Evolutionary conservation across 345 rosid species (phyloP).

Genomic region (Rhodamnia argentea): DNA sequence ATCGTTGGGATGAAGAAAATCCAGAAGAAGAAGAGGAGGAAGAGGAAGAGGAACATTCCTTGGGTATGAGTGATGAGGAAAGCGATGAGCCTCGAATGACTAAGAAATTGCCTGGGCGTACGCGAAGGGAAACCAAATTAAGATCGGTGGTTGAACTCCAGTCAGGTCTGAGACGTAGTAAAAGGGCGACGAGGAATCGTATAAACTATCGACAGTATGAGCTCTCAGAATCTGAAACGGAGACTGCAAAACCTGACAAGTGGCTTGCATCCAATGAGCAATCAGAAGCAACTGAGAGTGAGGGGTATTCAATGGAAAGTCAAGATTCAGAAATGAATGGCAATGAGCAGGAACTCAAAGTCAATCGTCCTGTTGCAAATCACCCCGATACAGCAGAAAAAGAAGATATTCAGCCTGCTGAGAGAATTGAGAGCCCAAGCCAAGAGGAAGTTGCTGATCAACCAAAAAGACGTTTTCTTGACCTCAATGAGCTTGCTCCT

Average conservation of each 20-base stretch:
- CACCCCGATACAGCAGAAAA: constrained; percentile 23
- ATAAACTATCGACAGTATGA: constrained; percentile 77
- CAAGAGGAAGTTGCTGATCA: constrained; percentile 50
- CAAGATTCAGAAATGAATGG: constrained; percentile 47
- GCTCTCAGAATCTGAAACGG: constrained; percentile 79
- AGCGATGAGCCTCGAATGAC: constrained; percentile 63
- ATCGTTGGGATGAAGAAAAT: constrained; percentile 81
- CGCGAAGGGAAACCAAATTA: constrained; percentile 63
- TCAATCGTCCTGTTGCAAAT: constrained; percentile 31
- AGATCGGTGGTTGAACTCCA: constrained; percentile 65
- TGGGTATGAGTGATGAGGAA: constrained; percentile 56
- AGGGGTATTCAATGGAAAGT: constrained; percentile 46
- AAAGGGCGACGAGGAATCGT: constrained; percentile 66
- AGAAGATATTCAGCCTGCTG: constrained; percentile 32
- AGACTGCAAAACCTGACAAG: constrained; percentile 40
- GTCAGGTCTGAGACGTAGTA: constrained; percentile 93
- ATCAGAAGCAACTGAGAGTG: constrained; percentile 55
- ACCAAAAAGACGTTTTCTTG: constrained; percentile 63
- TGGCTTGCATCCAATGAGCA: constrained; percentile 45
- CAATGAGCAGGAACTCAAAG: constrained; percentile 40
- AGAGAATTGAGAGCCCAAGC: constrained; percentile 19
- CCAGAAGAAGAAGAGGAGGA: constrained; percentile 77
- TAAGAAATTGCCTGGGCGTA: constrained; percentile 64
- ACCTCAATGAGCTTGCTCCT: constrained; percentile 89
- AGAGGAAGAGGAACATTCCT: constrained; percentile 79